Percentiles rank a stretch among this genome's conserved stretches.
phyloP scores from a whole-genome alignment of 192 early-diverging fungal species.

The Funneliformis mosseae region DNA sequence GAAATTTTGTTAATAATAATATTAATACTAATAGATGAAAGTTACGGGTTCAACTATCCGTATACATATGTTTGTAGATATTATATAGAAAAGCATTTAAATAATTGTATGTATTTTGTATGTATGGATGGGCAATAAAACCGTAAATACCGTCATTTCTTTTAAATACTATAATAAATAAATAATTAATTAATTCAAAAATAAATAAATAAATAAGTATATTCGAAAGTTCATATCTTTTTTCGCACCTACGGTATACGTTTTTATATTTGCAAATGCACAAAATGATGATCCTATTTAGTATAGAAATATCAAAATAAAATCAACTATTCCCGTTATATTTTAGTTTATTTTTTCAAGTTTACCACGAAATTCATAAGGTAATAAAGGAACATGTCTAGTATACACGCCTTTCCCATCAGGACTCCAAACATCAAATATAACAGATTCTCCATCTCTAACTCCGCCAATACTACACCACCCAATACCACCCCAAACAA shows the following conservation, averaged over 20 bases:
- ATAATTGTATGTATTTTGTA: background rate
- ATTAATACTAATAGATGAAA: too few species aligned
- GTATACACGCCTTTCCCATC: constrained; percentile 50
- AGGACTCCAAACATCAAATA: constrained; percentile 54
- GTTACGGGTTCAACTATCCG: too few species aligned
- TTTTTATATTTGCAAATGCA: too few species aligned
- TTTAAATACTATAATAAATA: too few species aligned
- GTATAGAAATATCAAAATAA: background rate
- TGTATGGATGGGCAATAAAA: background rate
- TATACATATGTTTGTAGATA: background rate
- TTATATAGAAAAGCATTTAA: background rate
- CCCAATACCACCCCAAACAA: constrained; percentile 64
- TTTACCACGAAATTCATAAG: constrained; percentile 60
- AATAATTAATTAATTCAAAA: too few species aligned
- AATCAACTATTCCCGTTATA: background rate
- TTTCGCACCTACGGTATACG: too few species aligned
- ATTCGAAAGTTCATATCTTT: too few species aligned
- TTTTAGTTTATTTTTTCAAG: constrained; percentile 1
- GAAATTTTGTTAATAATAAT: too few species aligned
- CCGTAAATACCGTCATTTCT: background rate
- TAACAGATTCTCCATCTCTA: constrained; percentile 53
- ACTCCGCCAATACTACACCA: constrained; percentile 63
- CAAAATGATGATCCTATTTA: background rate
- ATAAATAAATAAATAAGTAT: too few species aligned
- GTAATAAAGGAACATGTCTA: constrained; percentile 61